Percentiles rank a stretch among this genome's conserved stretches.
phyloP scores from a whole-genome alignment of 352 stramenopile species.

The Peronospora belbahrii region DNA sequence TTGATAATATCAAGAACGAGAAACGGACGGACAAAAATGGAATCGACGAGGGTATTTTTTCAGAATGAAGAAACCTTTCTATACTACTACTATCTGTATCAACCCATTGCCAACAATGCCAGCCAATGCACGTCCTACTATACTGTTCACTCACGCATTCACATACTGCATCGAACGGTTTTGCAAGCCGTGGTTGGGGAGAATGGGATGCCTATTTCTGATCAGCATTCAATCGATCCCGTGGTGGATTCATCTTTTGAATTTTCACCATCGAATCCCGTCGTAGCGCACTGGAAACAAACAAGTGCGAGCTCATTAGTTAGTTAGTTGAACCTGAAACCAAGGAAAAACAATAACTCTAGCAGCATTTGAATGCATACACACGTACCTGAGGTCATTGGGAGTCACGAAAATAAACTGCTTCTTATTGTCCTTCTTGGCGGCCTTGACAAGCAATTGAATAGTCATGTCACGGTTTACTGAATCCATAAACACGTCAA shows the following conservation, averaged over 20 bases:
- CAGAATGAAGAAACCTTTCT: too few species aligned
- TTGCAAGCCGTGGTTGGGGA: too few species aligned
- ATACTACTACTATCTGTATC: too few species aligned
- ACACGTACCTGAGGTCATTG: slow-evolving; percentile 74
- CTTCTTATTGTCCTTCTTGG: slow-evolving; percentile 67
- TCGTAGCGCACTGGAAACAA: slow-evolving; percentile 42
- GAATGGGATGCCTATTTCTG: slow-evolving; percentile 18
- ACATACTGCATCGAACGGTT: too few species aligned
- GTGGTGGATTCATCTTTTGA: slow-evolving; percentile 82
- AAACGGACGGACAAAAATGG: too few species aligned
- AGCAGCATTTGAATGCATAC: slow-evolving; percentile 1
- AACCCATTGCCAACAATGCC: too few species aligned
- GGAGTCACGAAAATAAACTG: slow-evolving; percentile 88
- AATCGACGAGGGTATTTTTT: too few species aligned
- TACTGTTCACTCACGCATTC: too few species aligned
- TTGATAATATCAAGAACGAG: too few species aligned
- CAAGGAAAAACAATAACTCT: background rate
- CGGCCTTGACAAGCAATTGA: slow-evolving; percentile 86
- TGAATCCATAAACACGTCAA: slow-evolving; percentile 99
- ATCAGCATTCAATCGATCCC: slow-evolving; percentile 64
- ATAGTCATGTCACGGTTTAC: slow-evolving; percentile 94
- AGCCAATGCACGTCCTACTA: too few species aligned
- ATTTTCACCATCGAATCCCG: slow-evolving; percentile 79
- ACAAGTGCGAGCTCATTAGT: background rate
- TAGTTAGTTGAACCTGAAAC: background rate